Conservation (phyloP, 495 filamentous ascomycete genomes). For the Lophiotrema nucula region DNA sequence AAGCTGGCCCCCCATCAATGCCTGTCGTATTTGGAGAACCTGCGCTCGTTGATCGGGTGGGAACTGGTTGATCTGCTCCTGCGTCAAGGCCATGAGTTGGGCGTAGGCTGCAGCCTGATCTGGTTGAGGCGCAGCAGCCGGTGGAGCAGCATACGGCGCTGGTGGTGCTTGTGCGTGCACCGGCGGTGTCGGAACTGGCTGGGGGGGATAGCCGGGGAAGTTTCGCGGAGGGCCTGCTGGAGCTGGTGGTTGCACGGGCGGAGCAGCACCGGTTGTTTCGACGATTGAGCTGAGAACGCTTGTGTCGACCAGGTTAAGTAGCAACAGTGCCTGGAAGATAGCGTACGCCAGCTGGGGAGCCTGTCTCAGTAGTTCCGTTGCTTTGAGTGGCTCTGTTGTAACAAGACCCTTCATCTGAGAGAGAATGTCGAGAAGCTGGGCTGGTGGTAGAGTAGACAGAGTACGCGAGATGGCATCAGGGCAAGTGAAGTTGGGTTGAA, state of each 20-base stretch:
- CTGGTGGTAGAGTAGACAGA: constrained; percentile 75
- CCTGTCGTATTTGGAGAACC: constrained; percentile 67
- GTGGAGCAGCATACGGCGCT: neutral
- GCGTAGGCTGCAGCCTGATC: neutral
- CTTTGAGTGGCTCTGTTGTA: constrained; percentile 74
- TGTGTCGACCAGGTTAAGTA: constrained; percentile 88
- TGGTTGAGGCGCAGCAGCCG: constrained; percentile 29
- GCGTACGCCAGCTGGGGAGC: constrained; percentile 94
- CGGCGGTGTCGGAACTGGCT: constrained; percentile 54
- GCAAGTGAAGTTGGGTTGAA: constrained; percentile 75
- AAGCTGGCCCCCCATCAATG: too few species aligned
- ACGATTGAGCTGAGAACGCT: constrained; percentile 56
- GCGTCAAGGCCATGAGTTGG: constrained; percentile 35
- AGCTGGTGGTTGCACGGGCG: constrained; percentile 30
- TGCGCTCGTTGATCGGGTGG: constrained; percentile 71
- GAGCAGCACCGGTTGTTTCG: constrained; percentile 48
- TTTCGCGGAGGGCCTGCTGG: constrained; percentile 33
- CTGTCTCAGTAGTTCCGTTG: constrained; percentile 80
- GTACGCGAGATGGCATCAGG: constrained; percentile 90
- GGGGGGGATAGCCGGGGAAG: constrained; percentile 27
- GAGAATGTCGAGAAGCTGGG: constrained; percentile 91
- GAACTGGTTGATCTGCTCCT: constrained; percentile 71
- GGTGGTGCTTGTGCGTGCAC: constrained; percentile 50
- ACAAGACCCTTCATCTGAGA: constrained; percentile 90
- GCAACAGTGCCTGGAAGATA: constrained; percentile 89